Base-by-base conservation (phyloP, 2,329 filamentous ascomycete genomes). In the Colletotrichum limetticola region DNA sequence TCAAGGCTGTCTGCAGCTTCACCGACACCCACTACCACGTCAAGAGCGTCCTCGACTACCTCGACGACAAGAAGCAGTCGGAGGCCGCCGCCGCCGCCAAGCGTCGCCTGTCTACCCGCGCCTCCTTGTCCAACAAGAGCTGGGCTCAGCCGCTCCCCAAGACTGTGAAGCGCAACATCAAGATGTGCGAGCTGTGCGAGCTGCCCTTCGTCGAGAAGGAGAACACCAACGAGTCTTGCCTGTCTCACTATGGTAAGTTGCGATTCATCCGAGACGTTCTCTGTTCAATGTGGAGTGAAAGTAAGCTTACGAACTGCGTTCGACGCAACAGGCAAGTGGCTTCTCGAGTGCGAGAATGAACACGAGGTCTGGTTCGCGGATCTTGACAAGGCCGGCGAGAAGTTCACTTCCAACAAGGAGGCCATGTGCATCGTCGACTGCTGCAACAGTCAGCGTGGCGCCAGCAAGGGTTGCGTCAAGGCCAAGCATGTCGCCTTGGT, bases 311-410 rank as follows among this genome's bases (percentile, higher is more conserved):
- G 24, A 12, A n/a, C 14, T 26, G 8, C 53, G 16, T n/a, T n/a
- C n/a, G 3, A 55, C 8, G 26, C 19, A 5, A 57, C 24, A 65
- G 71, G 71, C 1, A 32, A 65, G 16, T 72, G 66, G 71, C 57
- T 72, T 30, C 49, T 72, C 19, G 71, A 72, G 28, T 58, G 68
- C 30, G 66, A 72, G 35, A 37, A 49, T 14, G 42, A 37, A 2
- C 32, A 55, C 22, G 11, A 24, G n/a, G 32, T 72, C 55, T 37
- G 28, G 30, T 72, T 70, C 11, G 53, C 42, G 8, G 35, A 16
- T 7, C n/a, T 26, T 24, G 55, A 62, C 35, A n/a, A 28, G 24
- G 71, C 71, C n/a, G 22, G 30, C 22, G 46, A 66, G 9, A 66
- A 70, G 24, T 49, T 70, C 49, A 68, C 28, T 9, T 11, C 55